Conservation (phyloP, 257 asterid genomes). For the Rauvolfia tetraphylla region DNA sequence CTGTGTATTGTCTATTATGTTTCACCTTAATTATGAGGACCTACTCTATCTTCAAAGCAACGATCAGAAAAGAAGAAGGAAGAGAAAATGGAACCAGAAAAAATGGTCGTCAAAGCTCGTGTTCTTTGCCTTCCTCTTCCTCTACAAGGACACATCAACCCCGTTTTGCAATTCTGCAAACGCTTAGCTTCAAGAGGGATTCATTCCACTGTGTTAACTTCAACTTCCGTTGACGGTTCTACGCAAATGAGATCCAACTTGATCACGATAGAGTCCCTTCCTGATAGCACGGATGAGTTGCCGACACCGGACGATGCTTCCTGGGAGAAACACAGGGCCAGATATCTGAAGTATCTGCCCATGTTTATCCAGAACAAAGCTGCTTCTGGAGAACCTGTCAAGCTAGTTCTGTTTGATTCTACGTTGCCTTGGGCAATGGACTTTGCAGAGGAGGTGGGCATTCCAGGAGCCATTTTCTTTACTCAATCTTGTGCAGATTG, state of each 20-base stretch:
- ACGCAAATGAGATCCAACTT: not conserved
- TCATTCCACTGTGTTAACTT: not conserved
- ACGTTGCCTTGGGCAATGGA: conserved; percentile 36
- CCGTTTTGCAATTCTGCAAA: not conserved
- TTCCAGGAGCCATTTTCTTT: conserved; percentile 32
- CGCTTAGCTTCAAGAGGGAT: not conserved
- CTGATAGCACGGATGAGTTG: not conserved
- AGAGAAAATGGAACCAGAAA: not conserved
- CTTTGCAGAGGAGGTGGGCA: conserved; percentile 21
- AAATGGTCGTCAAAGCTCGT: not conserved
- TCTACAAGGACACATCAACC: not conserved
- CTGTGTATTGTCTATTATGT: too few species aligned
- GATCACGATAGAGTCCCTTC: not conserved
- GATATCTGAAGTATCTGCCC: not conserved
- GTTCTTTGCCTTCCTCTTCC: not conserved
- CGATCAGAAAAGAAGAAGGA: not conserved
- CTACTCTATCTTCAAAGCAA: too few species aligned
- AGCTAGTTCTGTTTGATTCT: conserved; percentile 29
- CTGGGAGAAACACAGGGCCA: not conserved
- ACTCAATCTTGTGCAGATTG: conserved; percentile 36
- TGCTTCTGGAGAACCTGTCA: not conserved
- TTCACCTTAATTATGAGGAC: too few species aligned
- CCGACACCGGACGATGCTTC: not conserved
- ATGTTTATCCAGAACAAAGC: not conserved
- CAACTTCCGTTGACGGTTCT: not conserved